These are phyloP conservation scores for Serendipita indica DNA, from an alignment of 768 basidiomycete species.

Conservation along the genomic window DNA sequence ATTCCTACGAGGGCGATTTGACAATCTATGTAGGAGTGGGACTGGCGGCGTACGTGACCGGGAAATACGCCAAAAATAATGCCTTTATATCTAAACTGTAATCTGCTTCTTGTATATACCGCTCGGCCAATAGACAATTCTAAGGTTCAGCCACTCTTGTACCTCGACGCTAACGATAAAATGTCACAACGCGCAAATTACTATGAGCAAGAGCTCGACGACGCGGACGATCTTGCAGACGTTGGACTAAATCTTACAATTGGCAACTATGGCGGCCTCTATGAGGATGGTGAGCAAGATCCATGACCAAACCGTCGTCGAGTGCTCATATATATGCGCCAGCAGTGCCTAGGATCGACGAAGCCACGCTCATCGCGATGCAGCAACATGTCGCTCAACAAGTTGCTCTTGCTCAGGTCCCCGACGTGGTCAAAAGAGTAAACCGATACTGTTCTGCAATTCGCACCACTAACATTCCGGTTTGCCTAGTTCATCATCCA, in stretches of 20 bases:
- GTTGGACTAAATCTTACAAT: slow-evolving; percentile 56
- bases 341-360: slow-evolving; percentile 46
- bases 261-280: slow-evolving; percentile 48
- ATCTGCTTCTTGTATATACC: background rate
- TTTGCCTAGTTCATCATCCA: slow-evolving; percentile 72
- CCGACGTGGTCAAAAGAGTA: slow-evolving; percentile 79
- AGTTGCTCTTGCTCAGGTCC: slow-evolving; percentile 66
- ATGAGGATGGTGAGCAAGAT: slow-evolving; percentile 40
- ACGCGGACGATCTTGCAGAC: slow-evolving; percentile 60
- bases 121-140: background rate
- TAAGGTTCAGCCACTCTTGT: slow-evolving; percentile 5
- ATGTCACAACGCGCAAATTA: slow-evolving; percentile 44
- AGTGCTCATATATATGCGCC: slow-evolving; percentile 12
- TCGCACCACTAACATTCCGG: background rate
- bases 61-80: background rate
- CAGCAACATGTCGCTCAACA: slow-evolving; percentile 79
- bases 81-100: background rate
- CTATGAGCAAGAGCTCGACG: slow-evolving; percentile 66
- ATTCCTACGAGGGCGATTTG: background rate
- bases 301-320: background rate
- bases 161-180: background rate
- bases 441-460: slow-evolving; percentile 20
- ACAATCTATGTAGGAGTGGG: background rate
- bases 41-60: background rate
- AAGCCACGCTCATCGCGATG: slow-evolving; percentile 50